These are phyloP conservation scores for Tricholoma sp. DNA, from an alignment of 768 basidiomycete species.

Conservation along the genomic window DNA sequence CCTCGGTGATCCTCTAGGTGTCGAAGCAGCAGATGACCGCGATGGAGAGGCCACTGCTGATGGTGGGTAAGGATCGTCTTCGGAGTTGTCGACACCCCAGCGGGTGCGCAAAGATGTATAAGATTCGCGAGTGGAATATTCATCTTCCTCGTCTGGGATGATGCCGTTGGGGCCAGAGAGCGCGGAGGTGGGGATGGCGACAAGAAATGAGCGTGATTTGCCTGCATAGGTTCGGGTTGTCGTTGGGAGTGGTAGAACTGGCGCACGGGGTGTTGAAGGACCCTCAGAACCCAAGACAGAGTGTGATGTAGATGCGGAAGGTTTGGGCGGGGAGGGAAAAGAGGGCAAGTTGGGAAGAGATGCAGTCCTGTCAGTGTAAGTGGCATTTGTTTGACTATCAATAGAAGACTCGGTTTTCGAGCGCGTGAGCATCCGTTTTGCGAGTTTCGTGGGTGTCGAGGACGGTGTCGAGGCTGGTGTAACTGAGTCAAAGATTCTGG, in stretches of 20 bases:
- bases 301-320: slow-evolving; percentile 17
- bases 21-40: slow-evolving; percentile 26
- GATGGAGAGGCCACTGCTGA: slow-evolving; percentile 24
- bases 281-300: slow-evolving; percentile 2
- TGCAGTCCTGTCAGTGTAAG: slow-evolving; percentile 26
- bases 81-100: slow-evolving; percentile 79
- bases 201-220: slow-evolving; percentile 74
- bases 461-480: slow-evolving; percentile 22
- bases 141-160: slow-evolving; percentile 37
- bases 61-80: slow-evolving; percentile 54
- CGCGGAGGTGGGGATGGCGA: slow-evolving; percentile 44
- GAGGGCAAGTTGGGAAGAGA: slow-evolving; percentile 30
- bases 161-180: slow-evolving; percentile 15
- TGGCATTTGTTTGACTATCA: slow-evolving; percentile 19
- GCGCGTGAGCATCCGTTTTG: slow-evolving; percentile 69
- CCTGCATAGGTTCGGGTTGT: slow-evolving; percentile 69
- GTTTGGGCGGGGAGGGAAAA: slow-evolving; percentile 20
- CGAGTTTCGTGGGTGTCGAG: slow-evolving; percentile 38
- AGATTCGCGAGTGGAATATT: slow-evolving; percentile 61
- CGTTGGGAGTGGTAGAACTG: slow-evolving; percentile 23
- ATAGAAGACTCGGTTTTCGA: slow-evolving; percentile 60
- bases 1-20: slow-evolving; percentile 32
- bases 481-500: slow-evolving; percentile 39
- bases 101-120: slow-evolving; percentile 70
- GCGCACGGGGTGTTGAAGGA: slow-evolving; percentile 21